Evolutionary conservation across 1,284 basidiomycete genomes (phyloP).

Genomic region (Pseudozyma sp.): DNA sequence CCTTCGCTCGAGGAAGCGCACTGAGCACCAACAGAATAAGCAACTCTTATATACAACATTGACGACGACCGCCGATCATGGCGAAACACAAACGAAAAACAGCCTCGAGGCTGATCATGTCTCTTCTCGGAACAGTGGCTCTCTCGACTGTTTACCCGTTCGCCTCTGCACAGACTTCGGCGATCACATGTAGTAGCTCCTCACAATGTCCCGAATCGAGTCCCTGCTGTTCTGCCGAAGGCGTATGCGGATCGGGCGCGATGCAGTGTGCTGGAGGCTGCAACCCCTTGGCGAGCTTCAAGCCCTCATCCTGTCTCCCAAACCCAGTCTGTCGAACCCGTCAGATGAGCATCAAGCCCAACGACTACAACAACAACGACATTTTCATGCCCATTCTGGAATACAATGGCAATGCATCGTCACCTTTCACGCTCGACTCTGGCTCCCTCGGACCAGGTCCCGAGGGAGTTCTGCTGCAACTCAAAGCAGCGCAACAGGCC

Average conservation of each 20-base stretch:
- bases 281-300: constrained; percentile 53
- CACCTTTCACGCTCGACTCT: constrained; percentile 59
- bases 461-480: constrained; percentile 60
- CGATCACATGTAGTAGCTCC: constrained; percentile 31
- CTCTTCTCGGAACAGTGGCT: constrained; percentile 2
- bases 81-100: constrained; percentile 2
- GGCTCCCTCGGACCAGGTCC: constrained; percentile 57
- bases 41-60: no score
- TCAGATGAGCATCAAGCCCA: constrained; percentile 43
- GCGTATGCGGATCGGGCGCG: constrained; percentile 58
- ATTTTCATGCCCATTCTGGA: constrained; percentile 58
- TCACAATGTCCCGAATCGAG: constrained; percentile 43
- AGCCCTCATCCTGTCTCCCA: constrained; percentile 54
- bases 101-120: not conserved
- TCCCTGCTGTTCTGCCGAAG: constrained; percentile 59
- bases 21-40: no score
- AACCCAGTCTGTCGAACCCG: constrained; percentile 58
- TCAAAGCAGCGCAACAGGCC: constrained; percentile 49
- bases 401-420: constrained; percentile 57
- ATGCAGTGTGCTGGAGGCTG: constrained; percentile 65
- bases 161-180: constrained; percentile 15
- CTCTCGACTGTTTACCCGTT: constrained; percentile 2
- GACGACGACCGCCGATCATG: not conserved
- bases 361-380: constrained; percentile 49
- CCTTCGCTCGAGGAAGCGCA: no score